A percentile compares a stretch with the other conserved stretches of the same genome.
These are phyloP conservation scores for Aureobasidium subglaciale DNA, from an alignment of 2,329 filamentous ascomycete species.

Conservation along the genomic window DNA sequence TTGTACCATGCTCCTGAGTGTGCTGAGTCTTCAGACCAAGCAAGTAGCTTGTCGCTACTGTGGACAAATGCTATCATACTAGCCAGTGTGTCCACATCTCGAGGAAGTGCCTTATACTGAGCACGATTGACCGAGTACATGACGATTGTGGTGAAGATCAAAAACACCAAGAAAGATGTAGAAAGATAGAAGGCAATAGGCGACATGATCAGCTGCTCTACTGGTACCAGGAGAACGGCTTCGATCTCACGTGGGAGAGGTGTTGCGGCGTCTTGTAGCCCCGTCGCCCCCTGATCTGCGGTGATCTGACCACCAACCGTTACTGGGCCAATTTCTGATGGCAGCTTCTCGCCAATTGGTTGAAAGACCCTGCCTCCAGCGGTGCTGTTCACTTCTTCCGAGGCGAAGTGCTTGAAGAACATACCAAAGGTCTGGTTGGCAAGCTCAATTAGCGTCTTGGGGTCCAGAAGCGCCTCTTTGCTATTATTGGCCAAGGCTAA, in stretches of 20 bases:
- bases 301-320: neutral
- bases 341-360: neutral
- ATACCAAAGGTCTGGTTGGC: neutral
- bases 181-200: neutral
- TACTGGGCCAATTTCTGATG: neutral
- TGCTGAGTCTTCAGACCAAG: neutral
- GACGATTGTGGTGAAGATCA: neutral
- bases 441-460: neutral
- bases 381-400: neutral
- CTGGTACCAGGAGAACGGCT: neutral
- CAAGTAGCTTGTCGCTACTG: neutral
- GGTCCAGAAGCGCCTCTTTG: neutral
- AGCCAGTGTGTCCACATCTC: neutral
- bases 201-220: neutral
- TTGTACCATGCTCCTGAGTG: neutral
- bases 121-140: neutral
- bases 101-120: neutral
- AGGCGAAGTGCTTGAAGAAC: slow-evolving; percentile 1
- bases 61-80: neutral
- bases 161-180: neutral
- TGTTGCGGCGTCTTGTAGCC: neutral
- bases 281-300: neutral
- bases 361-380: neutral
- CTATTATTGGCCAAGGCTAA: neutral
- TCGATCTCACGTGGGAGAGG: neutral